These are phyloP conservation scores for Aspergillus tubingensis DNA, from an alignment of 2,329 filamentous ascomycete genomes.

Conservation along the genomic window DNA sequence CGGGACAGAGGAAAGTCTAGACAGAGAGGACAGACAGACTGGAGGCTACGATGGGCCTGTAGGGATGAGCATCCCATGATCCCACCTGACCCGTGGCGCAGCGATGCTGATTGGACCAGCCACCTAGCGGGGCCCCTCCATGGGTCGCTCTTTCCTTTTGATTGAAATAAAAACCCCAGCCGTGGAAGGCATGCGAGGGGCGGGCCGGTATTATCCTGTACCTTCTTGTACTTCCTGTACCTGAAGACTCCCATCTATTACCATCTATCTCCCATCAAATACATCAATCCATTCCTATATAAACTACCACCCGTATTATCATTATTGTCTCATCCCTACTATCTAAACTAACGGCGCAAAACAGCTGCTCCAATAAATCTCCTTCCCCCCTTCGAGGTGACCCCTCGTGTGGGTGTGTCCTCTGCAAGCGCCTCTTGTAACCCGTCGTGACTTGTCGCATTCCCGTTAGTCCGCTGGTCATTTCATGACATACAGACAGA, in stretches of 20 bases:
- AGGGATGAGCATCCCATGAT: constrained; percentile 5
- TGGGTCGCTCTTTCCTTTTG: background rate
- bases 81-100: constrained; percentile 8
- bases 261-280: too few species aligned
- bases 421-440: constrained; percentile 4
- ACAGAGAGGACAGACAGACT: background rate
- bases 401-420: background rate
- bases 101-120: constrained; percentile 8
- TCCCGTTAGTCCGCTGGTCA: background rate
- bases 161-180: constrained; percentile 2
- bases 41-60: constrained; percentile 1
- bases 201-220: constrained; percentile 10
- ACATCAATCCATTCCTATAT: background rate
- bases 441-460: constrained; percentile 16
- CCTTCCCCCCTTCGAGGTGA: background rate
- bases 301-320: background rate
- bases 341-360: background rate
- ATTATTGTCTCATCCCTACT: background rate
- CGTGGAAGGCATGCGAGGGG: constrained; percentile 10
- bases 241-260: background rate
- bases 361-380: background rate
- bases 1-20: background rate
- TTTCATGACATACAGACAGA: background rate
- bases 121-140: background rate
- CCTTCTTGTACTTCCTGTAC: background rate